Evolutionary conservation across 2,329 filamentous ascomycete species (phyloP), one percentile per base, ranked within the genome.

Genomic region (Fusarium marasasianum): DNA sequence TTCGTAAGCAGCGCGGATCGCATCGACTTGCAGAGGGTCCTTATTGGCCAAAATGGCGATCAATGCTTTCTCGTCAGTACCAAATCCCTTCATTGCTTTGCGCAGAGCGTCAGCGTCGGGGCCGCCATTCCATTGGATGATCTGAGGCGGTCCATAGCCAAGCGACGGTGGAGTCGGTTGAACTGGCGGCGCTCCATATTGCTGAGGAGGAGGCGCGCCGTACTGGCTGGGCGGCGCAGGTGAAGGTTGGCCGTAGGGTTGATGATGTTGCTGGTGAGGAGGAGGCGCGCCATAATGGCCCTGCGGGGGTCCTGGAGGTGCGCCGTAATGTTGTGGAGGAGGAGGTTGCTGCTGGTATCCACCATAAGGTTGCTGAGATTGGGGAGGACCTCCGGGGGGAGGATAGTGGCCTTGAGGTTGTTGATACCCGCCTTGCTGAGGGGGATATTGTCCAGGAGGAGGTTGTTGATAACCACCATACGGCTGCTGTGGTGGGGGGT

Each of bases 21-120:
- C 86, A 54, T 91, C 89, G 71, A 96, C 88, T 80, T 97, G 93
- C 9, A 95, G 85, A 2, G 95, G 93, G 73, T 97, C 94, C 72
- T 95, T 92, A 75, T 87, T 89, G 6, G 92, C 85, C 14, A 98
- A 85, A 7, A 92, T 85, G 5, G 86, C 85, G 72, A 97, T 95
- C 22, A 98, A 85, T 1, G 88, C 82, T 78, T 91, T 92, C 81
- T 98, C 95, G 78, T 98, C 91, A 0, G 95, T 98, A 40, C 95
- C 96, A 71, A 98, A 94, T 0, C 95, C 95, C 82, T 97, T 98
- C 94, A 98, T 98, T 5, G 96, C 94, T 76, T 89, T 89, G 60
- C 94, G 90, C 29, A 97, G 85, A 8, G 87, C 89, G 65, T 94
- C 89, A 0, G 94, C 93, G 76, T 96, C 91, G 18, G 86, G 84